These are phyloP conservation scores for Fusarium stilboides DNA, from an alignment of 2,329 filamentous ascomycete genomes.

Conservation along the genomic window DNA sequence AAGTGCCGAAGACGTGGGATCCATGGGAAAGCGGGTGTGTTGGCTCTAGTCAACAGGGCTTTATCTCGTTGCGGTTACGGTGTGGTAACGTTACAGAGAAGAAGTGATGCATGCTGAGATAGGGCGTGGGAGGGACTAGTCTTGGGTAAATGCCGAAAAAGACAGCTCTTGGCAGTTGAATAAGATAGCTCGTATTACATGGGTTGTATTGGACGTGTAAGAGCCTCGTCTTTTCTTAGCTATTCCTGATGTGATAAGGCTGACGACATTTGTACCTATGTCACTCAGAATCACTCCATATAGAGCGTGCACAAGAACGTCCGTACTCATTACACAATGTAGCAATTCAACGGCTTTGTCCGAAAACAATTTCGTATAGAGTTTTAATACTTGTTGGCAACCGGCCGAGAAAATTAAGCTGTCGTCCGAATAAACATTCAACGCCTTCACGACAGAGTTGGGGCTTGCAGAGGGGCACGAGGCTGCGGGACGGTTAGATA, in stretches of 20 bases:
- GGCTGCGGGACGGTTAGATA: constrained; percentile 5
- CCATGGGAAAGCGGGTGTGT: constrained; percentile 17
- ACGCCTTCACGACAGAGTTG: background rate
- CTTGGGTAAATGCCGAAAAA: background rate
- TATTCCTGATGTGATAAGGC: no score
- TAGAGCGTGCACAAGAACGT: no score
- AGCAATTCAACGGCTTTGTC: no score
- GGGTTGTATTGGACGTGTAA: no score
- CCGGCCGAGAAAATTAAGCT: background rate
- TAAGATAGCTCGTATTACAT: no score
- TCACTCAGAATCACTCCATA: no score
- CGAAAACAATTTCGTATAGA: no score
- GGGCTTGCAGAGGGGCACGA: constrained; percentile 12
- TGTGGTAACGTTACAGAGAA: constrained; percentile 12
- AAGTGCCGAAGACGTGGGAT: background rate
- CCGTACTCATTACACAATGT: no score
- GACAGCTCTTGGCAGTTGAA: background rate
- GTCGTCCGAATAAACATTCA: constrained; percentile 3
- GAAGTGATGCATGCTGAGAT: background rate
- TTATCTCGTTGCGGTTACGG: constrained; percentile 25
- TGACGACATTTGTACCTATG: no score
- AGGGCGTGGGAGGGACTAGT: constrained; percentile 7
- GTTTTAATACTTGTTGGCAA: background rate
- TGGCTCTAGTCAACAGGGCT: background rate
- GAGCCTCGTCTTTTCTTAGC: no score